A percentile compares a stretch with the other conserved stretches of the same genome.
These are phyloP conservation scores for Clarireedia monteithiana DNA, from an alignment of 2,329 filamentous ascomycete genomes.

Conservation along the genomic window DNA sequence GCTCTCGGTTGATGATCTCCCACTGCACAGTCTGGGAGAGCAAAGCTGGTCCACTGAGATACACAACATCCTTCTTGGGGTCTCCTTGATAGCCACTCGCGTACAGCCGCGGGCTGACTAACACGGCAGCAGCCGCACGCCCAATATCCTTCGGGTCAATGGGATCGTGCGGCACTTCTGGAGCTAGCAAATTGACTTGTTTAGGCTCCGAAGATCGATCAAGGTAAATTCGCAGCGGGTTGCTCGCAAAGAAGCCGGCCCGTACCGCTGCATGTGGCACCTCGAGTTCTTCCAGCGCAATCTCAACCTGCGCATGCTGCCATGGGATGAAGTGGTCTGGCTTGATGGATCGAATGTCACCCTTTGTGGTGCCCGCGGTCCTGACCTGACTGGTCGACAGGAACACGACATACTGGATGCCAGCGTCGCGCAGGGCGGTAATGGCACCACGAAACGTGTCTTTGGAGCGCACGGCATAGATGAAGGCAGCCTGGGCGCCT, in stretches of 20 bases:
- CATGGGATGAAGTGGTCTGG: constrained; percentile 32
- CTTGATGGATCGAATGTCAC: constrained; percentile 23
- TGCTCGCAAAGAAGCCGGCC: constrained; percentile 38
- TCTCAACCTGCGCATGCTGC: constrained; percentile 38
- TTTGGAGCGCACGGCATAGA: constrained; percentile 33
- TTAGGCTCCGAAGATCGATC: constrained; percentile 23
- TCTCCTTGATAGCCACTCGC: not conserved
- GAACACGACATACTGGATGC: constrained; percentile 39
- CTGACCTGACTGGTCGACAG: constrained; percentile 34
- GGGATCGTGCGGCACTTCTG: constrained; percentile 31
- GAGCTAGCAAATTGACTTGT: constrained; percentile 28
- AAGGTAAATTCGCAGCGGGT: constrained; percentile 28
- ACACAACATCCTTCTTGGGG: not conserved
- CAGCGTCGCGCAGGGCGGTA: constrained; percentile 36
- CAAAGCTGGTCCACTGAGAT: not conserved
- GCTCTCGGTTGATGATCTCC: not conserved
- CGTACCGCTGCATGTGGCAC: constrained; percentile 34
- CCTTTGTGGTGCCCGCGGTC: constrained; percentile 4
- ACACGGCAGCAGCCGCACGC: constrained; percentile 30
- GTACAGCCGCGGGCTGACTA: not conserved
- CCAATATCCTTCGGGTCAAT: constrained; percentile 40
- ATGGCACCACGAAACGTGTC: constrained; percentile 36
- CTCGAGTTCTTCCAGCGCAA: constrained; percentile 32
- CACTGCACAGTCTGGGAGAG: not conserved
- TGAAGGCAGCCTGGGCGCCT: constrained; percentile 39